Conservation (phyloP, 345 rosid species). For the Anacardium occidentale region DNA sequence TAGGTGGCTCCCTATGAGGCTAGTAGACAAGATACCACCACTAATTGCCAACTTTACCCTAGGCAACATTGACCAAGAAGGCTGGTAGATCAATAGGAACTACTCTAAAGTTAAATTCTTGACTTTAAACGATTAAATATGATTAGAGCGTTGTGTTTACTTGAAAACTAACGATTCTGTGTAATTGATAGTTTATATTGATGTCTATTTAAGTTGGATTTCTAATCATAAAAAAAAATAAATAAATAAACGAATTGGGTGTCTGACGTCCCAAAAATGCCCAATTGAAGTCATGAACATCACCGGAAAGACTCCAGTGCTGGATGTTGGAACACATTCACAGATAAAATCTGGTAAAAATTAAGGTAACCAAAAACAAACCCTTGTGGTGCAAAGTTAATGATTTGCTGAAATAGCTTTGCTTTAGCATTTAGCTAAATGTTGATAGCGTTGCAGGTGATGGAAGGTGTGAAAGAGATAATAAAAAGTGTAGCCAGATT, state of each 20-base stretch:
- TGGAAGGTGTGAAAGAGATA: slow-evolving; percentile 69
- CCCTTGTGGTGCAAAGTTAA: neutral
- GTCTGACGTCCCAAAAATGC: slow-evolving; percentile 82
- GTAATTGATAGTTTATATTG: too few species aligned
- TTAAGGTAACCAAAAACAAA: slow-evolving; percentile 47
- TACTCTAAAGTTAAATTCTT: too few species aligned
- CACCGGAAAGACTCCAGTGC: slow-evolving; percentile 90
- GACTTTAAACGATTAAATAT: too few species aligned
- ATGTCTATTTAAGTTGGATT: too few species aligned
- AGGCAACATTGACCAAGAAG: slow-evolving; percentile 72
- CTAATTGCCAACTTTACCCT: slow-evolving; percentile 45
- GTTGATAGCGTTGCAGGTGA: slow-evolving; percentile 44
- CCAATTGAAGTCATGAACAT: slow-evolving; percentile 82
- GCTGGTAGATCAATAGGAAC: too few species aligned
- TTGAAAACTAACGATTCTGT: too few species aligned
- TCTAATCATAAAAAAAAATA: too few species aligned
- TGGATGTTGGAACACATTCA: slow-evolving; percentile 78
- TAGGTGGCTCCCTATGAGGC: slow-evolving; percentile 68
- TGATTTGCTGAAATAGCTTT: neutral
- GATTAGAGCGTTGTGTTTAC: too few species aligned
- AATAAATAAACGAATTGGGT: too few species aligned
- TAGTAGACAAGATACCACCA: slow-evolving; percentile 63
- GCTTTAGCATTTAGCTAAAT: neutral
- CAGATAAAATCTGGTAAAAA: slow-evolving; percentile 65
- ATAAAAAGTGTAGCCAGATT: slow-evolving; percentile 66